Percentiles rank a stretch among this genome's conserved stretches.
Evolutionary conservation across 306 rosid species (phyloP).

Genomic region (Gleditsia sinensis): DNA sequence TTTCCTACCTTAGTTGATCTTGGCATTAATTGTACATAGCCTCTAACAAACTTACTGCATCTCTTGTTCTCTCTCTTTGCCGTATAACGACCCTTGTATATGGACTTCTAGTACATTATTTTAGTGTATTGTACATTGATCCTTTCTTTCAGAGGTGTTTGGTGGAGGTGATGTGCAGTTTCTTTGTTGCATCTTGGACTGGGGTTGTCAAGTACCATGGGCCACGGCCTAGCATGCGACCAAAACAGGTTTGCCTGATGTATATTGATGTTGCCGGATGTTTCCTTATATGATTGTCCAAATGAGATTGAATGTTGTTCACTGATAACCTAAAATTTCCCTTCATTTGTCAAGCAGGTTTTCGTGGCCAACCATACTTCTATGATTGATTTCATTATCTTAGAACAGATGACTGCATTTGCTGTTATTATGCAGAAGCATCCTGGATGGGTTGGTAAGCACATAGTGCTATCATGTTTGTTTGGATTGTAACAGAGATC

Average conservation of each 20-base stretch:
- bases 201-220: constrained; percentile 99
- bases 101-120: constrained; percentile 10
- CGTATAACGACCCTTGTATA: constrained; percentile 6
- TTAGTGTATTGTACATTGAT: constrained; percentile 11
- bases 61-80: background rate
- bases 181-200: constrained; percentile 99
- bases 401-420: constrained; percentile 98
- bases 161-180: constrained; percentile 95
- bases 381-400: constrained; percentile 94
- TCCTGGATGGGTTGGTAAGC: constrained; percentile 99
- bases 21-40: background rate
- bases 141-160: constrained; percentile 65
- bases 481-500: background rate
- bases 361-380: constrained; percentile 97
- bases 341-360: constrained; percentile 62
- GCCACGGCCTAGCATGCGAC: constrained; percentile 90
- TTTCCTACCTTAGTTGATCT: background rate
- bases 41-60: background rate
- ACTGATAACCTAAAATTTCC: constrained; percentile 18
- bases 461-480: constrained; percentile 3
- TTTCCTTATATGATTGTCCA: constrained; percentile 12
- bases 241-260: constrained; percentile 67
- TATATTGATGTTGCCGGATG: background rate
- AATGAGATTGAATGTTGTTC: constrained; percentile 13
- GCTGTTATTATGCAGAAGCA: constrained; percentile 99